Conservation (phyloP, 202 grass and related monocot species). For the Eragrostis tef region DNA sequence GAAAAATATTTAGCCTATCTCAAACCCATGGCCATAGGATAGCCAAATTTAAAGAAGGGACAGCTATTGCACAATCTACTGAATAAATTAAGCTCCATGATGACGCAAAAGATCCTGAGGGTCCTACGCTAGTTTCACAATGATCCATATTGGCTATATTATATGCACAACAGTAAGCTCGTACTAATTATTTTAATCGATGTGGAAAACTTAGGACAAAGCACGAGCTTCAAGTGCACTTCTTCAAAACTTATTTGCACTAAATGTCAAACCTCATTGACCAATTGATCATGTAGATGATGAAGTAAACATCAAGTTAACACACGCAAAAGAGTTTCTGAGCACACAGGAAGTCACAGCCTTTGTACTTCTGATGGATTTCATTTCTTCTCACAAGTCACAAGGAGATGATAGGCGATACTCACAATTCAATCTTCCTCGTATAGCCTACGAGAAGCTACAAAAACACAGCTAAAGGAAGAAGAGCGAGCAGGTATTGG, state of each 20-base stretch:
- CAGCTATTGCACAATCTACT: conserved; percentile 31
- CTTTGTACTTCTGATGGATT: conserved; percentile 1
- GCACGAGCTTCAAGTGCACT: conserved; percentile 36
- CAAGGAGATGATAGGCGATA: conserved; percentile 50
- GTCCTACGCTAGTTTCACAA: conserved; percentile 30
- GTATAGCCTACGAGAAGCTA: conserved; percentile 34
- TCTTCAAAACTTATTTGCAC: conserved; percentile 14
- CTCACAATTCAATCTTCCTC: conserved; percentile 56
- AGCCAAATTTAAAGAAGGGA: conserved; percentile 19
- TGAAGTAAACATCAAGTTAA: conserved; percentile 36
- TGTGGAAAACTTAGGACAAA: conserved; percentile 44
- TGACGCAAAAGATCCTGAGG: conserved; percentile 39
- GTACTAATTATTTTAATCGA: conserved; percentile 36
- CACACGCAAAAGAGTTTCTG: background rate
- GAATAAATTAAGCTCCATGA: conserved; percentile 29
- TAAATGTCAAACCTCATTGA: conserved; percentile 43
- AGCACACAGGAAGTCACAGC: conserved; percentile 29
- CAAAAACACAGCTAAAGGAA: background rate
- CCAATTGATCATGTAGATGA: conserved; percentile 14
- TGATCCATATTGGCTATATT: conserved; percentile 32
- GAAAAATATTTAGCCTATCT: conserved; percentile 12
- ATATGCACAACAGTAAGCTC: conserved; percentile 29
- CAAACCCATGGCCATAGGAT: background rate
- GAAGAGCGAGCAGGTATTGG: background rate
- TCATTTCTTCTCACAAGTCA: conserved; percentile 39